Percentiles rank a stretch among this genome's conserved stretches.
phyloP scores from a whole-genome alignment of 345 rosid species.

The Tarenaya hassleriana region DNA sequence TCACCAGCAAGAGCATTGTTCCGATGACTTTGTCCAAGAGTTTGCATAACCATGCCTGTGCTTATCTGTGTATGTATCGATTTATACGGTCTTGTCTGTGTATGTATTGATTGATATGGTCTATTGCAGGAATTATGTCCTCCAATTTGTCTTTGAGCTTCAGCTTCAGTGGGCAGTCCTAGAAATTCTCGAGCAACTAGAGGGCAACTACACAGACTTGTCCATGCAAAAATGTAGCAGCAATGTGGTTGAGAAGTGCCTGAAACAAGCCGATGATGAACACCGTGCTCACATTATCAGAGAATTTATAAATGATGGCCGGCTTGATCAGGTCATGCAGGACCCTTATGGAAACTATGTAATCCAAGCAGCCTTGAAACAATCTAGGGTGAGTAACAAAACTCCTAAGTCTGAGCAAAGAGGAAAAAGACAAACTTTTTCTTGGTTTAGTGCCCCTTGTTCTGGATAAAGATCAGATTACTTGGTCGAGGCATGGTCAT shows the following conservation, averaged over 20 bases:
- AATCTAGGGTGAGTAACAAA: constrained; percentile 40
- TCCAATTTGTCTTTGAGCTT: constrained; percentile 65
- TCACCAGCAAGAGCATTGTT: no score
- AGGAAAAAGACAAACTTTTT: not conserved
- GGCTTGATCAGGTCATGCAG: constrained; percentile 68
- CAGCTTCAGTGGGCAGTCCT: constrained; percentile 46
- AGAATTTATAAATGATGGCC: constrained; percentile 52
- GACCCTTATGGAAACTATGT: constrained; percentile 85
- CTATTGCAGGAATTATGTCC: constrained; percentile 71
- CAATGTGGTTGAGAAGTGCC: constrained; percentile 83
- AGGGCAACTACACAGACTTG: constrained; percentile 64
- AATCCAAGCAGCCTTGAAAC: constrained; percentile 68
- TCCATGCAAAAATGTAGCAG: constrained; percentile 87
- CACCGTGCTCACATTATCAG: constrained; percentile 33
- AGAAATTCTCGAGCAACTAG: constrained; percentile 51
- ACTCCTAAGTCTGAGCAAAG: no score
- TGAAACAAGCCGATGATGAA: constrained; percentile 51
- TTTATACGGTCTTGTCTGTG: no score
- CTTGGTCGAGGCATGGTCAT: no score
- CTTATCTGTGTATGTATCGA: no score
- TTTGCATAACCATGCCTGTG: no score
- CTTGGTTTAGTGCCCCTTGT: no score
- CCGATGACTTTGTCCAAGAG: no score
- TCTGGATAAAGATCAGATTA: no score
- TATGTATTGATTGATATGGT: no score